phyloP scores from a whole-genome alignment of 371 early-diverging fungal genomes.

The Hamiltosporidium magnivora region DNA sequence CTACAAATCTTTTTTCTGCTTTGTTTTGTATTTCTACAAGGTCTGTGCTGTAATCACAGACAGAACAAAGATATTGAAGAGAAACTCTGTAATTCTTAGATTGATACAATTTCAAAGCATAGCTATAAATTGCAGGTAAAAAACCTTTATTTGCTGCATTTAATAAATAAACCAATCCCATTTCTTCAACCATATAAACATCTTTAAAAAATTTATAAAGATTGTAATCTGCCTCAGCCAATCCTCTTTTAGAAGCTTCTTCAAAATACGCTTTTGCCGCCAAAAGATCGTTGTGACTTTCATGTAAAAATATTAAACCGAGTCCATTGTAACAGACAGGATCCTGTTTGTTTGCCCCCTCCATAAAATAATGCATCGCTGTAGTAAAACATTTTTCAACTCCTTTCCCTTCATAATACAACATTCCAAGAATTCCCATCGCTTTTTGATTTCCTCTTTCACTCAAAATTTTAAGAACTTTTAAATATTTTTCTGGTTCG shows the following conservation, averaged over 20 bases:
- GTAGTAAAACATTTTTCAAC: slow-evolving; percentile 29
- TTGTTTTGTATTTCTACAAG: slow-evolving; percentile 23
- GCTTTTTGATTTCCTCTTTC: slow-evolving; percentile 32
- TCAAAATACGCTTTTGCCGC: slow-evolving; percentile 28
- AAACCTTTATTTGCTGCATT: slow-evolving; percentile 44
- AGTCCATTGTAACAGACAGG: slow-evolving; percentile 44
- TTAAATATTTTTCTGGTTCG: slow-evolving; percentile 15
- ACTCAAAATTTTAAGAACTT: slow-evolving; percentile 27
- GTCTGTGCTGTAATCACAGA: slow-evolving; percentile 23
- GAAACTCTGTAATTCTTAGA: slow-evolving; percentile 11
- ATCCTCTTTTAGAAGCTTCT: slow-evolving; percentile 19
- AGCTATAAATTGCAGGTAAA: slow-evolving; percentile 52
- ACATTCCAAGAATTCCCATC: slow-evolving; percentile 46
- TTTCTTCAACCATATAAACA: slow-evolving; percentile 8
- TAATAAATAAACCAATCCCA: slow-evolving; percentile 31
- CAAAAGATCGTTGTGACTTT: slow-evolving; percentile 13
- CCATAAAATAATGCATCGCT: slow-evolving; percentile 50
- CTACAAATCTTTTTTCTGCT: slow-evolving; percentile 29
- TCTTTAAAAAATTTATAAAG: slow-evolving; percentile 29
- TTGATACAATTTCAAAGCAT: slow-evolving; percentile 29
- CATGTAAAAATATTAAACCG: slow-evolving; percentile 34
- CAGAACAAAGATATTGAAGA: slow-evolving; percentile 18
- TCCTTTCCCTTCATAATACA: slow-evolving; percentile 51
- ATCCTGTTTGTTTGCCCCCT: slow-evolving; percentile 36
- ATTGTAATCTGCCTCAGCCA: slow-evolving; percentile 37